Evolutionary conservation across 176 grass and related monocot genomes (phyloP).

Genomic region (Tillandsia leiboldiana): DNA sequence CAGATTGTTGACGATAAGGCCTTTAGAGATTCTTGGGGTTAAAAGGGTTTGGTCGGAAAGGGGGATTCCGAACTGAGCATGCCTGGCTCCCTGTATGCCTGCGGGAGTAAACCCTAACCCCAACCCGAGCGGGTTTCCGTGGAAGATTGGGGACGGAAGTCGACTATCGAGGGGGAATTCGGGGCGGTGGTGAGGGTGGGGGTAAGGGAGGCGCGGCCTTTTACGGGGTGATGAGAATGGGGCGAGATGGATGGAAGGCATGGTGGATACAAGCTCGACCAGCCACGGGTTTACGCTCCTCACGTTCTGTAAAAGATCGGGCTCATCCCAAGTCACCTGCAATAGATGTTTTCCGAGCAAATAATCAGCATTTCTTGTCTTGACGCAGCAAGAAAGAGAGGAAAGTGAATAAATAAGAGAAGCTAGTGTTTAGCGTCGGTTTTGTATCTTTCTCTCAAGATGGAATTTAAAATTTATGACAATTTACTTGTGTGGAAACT

Average conservation of each 20-base stretch:
- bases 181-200: slow-evolving; percentile 15
- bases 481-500: too few species aligned
- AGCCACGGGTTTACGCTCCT: slow-evolving; percentile 89
- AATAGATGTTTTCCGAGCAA: slow-evolving; percentile 3
- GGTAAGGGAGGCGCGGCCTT: slow-evolving; percentile 47
- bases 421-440: neutral
- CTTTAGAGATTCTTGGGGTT: slow-evolving; percentile 38
- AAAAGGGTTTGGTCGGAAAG: slow-evolving; percentile 39
- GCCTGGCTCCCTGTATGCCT: slow-evolving; percentile 99
- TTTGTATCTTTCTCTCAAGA: neutral
- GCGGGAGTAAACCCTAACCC: slow-evolving; percentile 56
- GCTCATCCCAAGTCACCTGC: slow-evolving; percentile 95
- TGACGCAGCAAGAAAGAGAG: neutral
- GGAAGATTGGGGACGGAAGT: slow-evolving; percentile 24
- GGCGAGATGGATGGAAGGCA: slow-evolving; percentile 58
- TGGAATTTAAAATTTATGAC: neutral
- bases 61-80: slow-evolving; percentile 96
- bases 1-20: slow-evolving; percentile 37
- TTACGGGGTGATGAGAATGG: slow-evolving; percentile 89
- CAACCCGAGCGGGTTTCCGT: slow-evolving; percentile 42
- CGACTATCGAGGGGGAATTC: slow-evolving; percentile 48
- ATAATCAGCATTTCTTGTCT: neutral
- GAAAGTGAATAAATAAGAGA: neutral
- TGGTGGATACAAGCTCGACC: slow-evolving; percentile 75
- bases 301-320: slow-evolving; percentile 95